Conservation (phyloP, 345 rosid species). For the Brassica juncea region DNA sequence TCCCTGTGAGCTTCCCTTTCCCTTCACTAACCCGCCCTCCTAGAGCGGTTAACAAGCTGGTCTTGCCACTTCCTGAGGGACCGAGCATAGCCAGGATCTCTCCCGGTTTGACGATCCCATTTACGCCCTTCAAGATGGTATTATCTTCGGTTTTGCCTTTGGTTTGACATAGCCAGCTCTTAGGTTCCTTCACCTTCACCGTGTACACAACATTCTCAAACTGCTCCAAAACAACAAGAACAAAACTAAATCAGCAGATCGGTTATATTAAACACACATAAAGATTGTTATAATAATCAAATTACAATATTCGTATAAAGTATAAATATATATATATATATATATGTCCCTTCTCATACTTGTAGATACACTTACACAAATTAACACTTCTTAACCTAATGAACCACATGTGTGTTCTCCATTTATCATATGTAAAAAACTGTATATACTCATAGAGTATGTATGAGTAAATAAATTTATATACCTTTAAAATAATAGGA, state of each 20-base stretch:
- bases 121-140: constrained; percentile 52
- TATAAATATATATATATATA: not conserved
- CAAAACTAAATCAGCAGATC: constrained; percentile 14
- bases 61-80: constrained; percentile 62
- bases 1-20: constrained; percentile 43
- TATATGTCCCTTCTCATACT: too few relatives aligned
- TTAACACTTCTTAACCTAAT: constrained; percentile 6
- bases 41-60: constrained; percentile 52
- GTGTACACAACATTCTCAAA: constrained; percentile 58
- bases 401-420: constrained; percentile 7
- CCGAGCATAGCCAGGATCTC: constrained; percentile 65
- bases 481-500: constrained; percentile 49
- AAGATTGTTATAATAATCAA: not conserved
- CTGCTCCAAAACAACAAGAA: constrained; percentile 36
- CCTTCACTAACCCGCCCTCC: constrained; percentile 49
- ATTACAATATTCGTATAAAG: not conserved
- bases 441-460: not conserved
- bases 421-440: not conserved
- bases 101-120: constrained; percentile 54
- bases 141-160: constrained; percentile 40
- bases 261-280: not conserved
- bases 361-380: not conserved
- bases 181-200: constrained; percentile 36
- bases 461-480: not conserved
- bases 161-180: constrained; percentile 23